Conservation (phyloP, 495 filamentous ascomycete species). For the Hypomontagnella submonticulosa region DNA sequence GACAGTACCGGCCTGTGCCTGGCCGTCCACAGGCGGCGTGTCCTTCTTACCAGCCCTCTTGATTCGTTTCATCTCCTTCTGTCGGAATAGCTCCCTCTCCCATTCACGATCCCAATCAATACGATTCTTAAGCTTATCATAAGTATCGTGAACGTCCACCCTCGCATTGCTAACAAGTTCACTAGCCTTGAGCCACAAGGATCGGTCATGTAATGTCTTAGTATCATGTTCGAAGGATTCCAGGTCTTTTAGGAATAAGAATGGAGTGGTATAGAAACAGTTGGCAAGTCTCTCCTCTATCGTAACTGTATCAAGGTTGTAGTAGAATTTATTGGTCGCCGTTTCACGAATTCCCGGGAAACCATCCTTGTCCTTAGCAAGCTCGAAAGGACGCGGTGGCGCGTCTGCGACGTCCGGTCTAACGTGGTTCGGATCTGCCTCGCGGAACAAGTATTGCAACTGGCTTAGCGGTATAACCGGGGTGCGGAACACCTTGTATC, state of each 20-base stretch:
- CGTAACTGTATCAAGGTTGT: constrained; percentile 91
- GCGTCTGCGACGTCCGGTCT: constrained; percentile 76
- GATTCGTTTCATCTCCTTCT: constrained; percentile 64
- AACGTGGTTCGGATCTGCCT: constrained; percentile 82
- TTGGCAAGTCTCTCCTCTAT: constrained; percentile 95
- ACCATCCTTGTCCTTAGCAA: constrained; percentile 78
- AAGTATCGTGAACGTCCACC: constrained; percentile 82
- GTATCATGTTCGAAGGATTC: constrained; percentile 85
- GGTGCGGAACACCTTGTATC: constrained; percentile 83
- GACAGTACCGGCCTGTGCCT: constrained; percentile 49
- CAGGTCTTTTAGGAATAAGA: constrained; percentile 88
- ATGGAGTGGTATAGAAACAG: constrained; percentile 90
- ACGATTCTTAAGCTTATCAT: constrained; percentile 62
- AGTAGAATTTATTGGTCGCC: constrained; percentile 82
- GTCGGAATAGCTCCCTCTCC: constrained; percentile 75
- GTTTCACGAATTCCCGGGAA: constrained; percentile 74
- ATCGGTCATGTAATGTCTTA: constrained; percentile 75
- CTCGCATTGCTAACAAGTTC: constrained; percentile 92
- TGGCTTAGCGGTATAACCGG: constrained; percentile 77
- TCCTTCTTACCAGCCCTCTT: constrained; percentile 69
- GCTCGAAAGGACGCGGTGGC: constrained; percentile 76
- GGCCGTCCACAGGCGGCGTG: constrained; percentile 55
- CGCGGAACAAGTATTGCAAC: constrained; percentile 83
- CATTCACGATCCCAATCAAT: constrained; percentile 67
- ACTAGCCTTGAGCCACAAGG: constrained; percentile 82